A percentile compares a stretch with the other conserved stretches of the same genome.
Evolutionary conservation across 768 basidiomycete genomes (phyloP).

Genomic region (Lentinula aciculospora): DNA sequence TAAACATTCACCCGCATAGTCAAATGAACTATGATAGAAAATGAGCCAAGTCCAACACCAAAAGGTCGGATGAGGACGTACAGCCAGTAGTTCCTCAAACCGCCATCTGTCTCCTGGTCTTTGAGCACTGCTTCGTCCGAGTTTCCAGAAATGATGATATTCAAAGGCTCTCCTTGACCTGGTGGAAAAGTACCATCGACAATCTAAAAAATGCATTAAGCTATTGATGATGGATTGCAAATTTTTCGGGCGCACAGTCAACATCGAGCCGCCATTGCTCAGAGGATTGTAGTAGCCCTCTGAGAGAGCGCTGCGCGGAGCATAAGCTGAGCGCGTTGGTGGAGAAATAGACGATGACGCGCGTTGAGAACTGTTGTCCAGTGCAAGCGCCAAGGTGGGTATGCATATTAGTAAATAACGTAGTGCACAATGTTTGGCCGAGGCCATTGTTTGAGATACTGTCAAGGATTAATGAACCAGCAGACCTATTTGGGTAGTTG

Average conservation of each 20-base stretch:
- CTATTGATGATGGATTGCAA: background rate
- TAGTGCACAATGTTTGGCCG: background rate
- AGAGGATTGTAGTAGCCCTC: slow-evolving; percentile 58
- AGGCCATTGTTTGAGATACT: background rate
- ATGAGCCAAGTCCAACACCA: background rate
- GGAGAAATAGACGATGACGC: background rate
- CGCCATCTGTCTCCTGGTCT: slow-evolving; percentile 56
- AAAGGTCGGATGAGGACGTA: slow-evolving; percentile 29
- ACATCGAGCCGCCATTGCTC: slow-evolving; percentile 55
- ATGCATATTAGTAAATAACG: background rate
- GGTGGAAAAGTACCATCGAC: slow-evolving; percentile 54
- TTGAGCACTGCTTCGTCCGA: slow-evolving; percentile 69
- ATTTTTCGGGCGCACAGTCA: slow-evolving; percentile 54
- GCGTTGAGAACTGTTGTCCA: background rate
- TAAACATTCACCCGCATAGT: slow-evolving; percentile 74
- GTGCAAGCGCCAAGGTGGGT: background rate
- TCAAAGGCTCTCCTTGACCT: slow-evolving; percentile 84
- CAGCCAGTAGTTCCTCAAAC: slow-evolving; percentile 79
- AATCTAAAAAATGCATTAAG: slow-evolving; percentile 27
- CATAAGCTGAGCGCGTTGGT: background rate
- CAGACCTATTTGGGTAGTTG: background rate
- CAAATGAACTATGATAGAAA: slow-evolving; percentile 47
- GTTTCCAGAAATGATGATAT: slow-evolving; percentile 70
- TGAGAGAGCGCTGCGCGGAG: slow-evolving; percentile 34
- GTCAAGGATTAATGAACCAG: background rate